phyloP scores from a whole-genome alignment of 2,329 filamentous ascomycete species.

The Cladosporium sphaerospermum region DNA sequence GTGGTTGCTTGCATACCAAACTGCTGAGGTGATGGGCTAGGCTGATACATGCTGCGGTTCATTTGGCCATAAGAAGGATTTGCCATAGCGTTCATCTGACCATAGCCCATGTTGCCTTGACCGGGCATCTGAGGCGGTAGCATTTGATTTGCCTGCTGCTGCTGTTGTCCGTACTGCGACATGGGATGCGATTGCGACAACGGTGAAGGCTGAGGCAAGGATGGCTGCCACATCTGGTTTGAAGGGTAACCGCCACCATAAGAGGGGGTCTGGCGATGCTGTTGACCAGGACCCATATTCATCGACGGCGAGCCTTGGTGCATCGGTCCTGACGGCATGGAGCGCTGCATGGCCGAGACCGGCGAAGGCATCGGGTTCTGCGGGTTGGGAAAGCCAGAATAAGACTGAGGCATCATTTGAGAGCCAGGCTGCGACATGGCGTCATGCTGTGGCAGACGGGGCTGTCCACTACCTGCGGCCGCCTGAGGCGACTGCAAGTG shows the following conservation, averaged over 20 bases:
- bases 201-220: constrained; percentile 41
- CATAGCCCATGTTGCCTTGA: constrained; percentile 38
- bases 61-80: constrained; percentile 39
- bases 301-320: constrained; percentile 54
- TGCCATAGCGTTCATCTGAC: constrained; percentile 42
- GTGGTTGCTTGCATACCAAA: constrained; percentile 35
- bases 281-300: constrained; percentile 31
- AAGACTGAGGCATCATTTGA: constrained; percentile 56
- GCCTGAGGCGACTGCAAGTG: constrained; percentile 42
- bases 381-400: constrained; percentile 64
- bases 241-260: constrained; percentile 38
- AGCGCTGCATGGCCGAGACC: constrained; percentile 62
- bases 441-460: constrained; percentile 44
- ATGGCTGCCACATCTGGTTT: constrained; percentile 44
- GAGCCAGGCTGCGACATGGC: constrained; percentile 49
- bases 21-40: constrained; percentile 38
- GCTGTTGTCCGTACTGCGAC: constrained; percentile 37
- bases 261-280: constrained; percentile 37
- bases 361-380: constrained; percentile 69
- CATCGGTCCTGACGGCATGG: constrained; percentile 43
- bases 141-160: constrained; percentile 45
- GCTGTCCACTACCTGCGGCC: constrained; percentile 49
- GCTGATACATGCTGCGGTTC: constrained; percentile 45
- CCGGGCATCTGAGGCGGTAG: constrained; percentile 45
- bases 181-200: constrained; percentile 39